Base-by-base conservation (phyloP, 163 green algal genomes). In the Prototheca wickerhamii region DNA sequence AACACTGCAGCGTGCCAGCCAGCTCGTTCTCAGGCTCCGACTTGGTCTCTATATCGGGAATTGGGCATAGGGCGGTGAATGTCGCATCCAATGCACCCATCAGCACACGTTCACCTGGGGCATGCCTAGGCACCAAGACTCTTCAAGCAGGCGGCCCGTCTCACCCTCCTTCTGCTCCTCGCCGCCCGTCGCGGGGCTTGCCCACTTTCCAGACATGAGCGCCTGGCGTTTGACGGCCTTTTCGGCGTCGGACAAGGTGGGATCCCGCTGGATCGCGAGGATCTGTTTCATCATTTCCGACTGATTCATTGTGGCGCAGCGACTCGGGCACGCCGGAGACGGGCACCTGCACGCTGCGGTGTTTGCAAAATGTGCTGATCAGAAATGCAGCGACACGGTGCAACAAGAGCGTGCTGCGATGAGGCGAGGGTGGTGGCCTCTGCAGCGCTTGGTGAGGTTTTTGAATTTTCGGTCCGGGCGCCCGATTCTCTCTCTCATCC, bases 1-100 rank as follows among this genome's bases (percentile, higher is more conserved):
- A 67, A 63, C 91, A 98, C 42, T 93, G 95, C 4, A 97, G 73
- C 3, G 75, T 86, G 34, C 94, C 87, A 55, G 62, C 59, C 29
- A 93, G 72, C 52, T 28, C 57, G 3, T 63, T 44, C n/a, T 52
- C 43, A 2, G 54, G 37, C 57, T 70, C 56, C 25, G 44, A 43
- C 29, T 66, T 56, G 58, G 52, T 23, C 53, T 60, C 33, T 61
- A 12, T 29, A 18, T 7, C 6, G 4, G n/a, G 25, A 29, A 15
- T 30, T 46, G 31, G 15, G 44, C 20, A 21, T 10, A 4, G 10
- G 33, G 32, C 23, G 28, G 8, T 33, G 7, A 40, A n/a, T 30
- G 58, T 30, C 15, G 58, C 60, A n/a, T 59, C 20, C 3, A 34
- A 21, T 59, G 46, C 60, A 40, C 46, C 5, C 31, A 46, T 26